These are phyloP conservation scores for Chenopodium suecicum DNA, from an alignment of 148 eudicot genomes.

Conservation along the genomic window DNA sequence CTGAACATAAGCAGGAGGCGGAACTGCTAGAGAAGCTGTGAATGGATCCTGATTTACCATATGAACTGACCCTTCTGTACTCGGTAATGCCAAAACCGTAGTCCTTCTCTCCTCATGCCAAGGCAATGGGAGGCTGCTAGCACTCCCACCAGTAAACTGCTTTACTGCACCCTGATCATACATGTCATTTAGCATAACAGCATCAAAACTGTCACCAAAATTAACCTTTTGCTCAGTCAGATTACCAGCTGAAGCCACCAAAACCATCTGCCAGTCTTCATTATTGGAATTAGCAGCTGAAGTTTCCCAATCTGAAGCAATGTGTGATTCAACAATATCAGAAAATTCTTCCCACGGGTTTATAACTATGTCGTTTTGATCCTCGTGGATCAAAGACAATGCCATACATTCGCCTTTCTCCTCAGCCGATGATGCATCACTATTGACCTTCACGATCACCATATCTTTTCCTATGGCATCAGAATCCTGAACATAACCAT, in stretches of 20 bases:
- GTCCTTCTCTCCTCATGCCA: conserved; percentile 28
- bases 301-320: conserved; percentile 39
- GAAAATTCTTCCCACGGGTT: conserved; percentile 44
- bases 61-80: conserved; percentile 33
- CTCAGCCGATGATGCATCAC: conserved; percentile 33
- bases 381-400: conserved; percentile 40
- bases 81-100: conserved; percentile 41
- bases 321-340: conserved; percentile 21
- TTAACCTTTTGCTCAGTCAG: conserved; percentile 39
- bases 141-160: conserved; percentile 30
- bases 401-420: conserved; percentile 37
- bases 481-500: background rate
- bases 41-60: conserved; percentile 49
- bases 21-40: conserved; percentile 45
- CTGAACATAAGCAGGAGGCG: conserved; percentile 58
- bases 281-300: conserved; percentile 32
- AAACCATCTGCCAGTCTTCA: conserved; percentile 57
- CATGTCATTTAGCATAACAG: conserved; percentile 36
- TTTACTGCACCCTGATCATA: conserved; percentile 43
- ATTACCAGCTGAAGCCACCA: conserved; percentile 50
- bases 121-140: conserved; percentile 38
- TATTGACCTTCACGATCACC: conserved; percentile 37
- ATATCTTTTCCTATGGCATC: conserved; percentile 27
- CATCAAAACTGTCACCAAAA: conserved; percentile 46
- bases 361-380: conserved; percentile 3